Conservation (phyloP, 768 basidiomycete genomes). For the Boletus vermiculosoides region DNA sequence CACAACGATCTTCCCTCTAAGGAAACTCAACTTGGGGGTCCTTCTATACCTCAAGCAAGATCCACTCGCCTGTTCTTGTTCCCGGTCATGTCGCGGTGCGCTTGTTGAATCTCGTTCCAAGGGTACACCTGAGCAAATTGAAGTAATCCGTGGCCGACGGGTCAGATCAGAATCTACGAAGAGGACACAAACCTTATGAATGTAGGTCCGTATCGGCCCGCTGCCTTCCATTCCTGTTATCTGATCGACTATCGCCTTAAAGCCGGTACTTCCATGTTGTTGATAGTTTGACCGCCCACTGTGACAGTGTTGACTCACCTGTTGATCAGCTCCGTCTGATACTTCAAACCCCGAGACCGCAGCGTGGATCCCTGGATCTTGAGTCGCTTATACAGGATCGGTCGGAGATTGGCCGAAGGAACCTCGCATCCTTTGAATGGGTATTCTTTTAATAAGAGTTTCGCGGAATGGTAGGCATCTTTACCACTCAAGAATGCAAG, state of each 20-base stretch:
- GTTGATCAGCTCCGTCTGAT: slow-evolving; percentile 71
- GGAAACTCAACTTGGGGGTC: background rate
- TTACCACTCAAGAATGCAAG: slow-evolving; percentile 66
- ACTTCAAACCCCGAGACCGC: slow-evolving; percentile 67
- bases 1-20: slow-evolving; percentile 35
- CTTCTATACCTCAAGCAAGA: slow-evolving; percentile 1
- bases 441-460: slow-evolving; percentile 20
- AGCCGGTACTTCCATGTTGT: slow-evolving; percentile 37
- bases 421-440: slow-evolving; percentile 48
- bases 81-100: slow-evolving; percentile 81
- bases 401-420: slow-evolving; percentile 52
- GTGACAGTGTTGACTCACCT: slow-evolving; percentile 38
- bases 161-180: slow-evolving; percentile 10
- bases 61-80: slow-evolving; percentile 52
- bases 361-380: slow-evolving; percentile 88
- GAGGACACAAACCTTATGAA: slow-evolving; percentile 62
- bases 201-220: slow-evolving; percentile 67
- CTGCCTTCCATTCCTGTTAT: slow-evolving; percentile 57
- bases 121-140: slow-evolving; percentile 58
- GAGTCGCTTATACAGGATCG: slow-evolving; percentile 80
- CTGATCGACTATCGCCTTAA: slow-evolving; percentile 53
- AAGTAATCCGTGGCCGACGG: slow-evolving; percentile 13
- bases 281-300: background rate
- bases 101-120: slow-evolving; percentile 76
- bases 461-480: slow-evolving; percentile 19